Evolutionary conservation across 768 basidiomycete species (phyloP), one percentile per base, ranked within the genome.

Genomic region (Dioszegia crocea): DNA sequence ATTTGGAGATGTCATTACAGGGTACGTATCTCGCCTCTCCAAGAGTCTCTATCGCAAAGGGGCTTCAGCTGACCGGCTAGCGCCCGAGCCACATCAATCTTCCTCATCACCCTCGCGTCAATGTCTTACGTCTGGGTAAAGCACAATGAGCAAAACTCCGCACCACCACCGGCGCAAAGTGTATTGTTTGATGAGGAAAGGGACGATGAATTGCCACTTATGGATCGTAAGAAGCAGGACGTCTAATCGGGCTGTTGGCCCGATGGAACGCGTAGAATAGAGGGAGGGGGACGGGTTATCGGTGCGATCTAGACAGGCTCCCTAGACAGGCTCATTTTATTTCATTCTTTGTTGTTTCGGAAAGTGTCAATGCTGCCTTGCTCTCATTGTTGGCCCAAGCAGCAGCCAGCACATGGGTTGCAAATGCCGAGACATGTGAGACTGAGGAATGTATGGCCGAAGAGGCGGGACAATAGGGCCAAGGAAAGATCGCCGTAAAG

Each of bases 1-100:
- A 17, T 46, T 60, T n/a, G 58, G 58, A 11, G 58, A 60, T 54
- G 21, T 53, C 21, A 52, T 60, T 30, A 33, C 58, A 1, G 41
- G 50, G 58, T 60, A 29, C 16, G 58, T n/a, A n/a, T n/a, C n/a
- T n/a, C n/a, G n/a, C n/a, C 40, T 2, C 33, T 9, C 17, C 27
- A 29, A 9, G 11, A 12, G n/a, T 31, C 30, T 14, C 40, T 21
- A 3, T 26, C 4, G 9, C 9, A 24, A 8, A 46, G 12, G 21
- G 45, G n/a, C n/a, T n/a, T n/a, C n/a, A n/a, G n/a, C 45, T 46
- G 17, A 46, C 17, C 21, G 8, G 21, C 3, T 23, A 58, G 57
- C 21, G 31, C 47, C n/a, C 40, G 58, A 21, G 24, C 41, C 12
- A 27, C 46, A 17, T 59, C 58, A 31, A 59, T 60, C 43, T 36